Evolutionary conservation across 1,284 basidiomycete genomes (phyloP).

Genomic region (Meripilus lineatus): DNA sequence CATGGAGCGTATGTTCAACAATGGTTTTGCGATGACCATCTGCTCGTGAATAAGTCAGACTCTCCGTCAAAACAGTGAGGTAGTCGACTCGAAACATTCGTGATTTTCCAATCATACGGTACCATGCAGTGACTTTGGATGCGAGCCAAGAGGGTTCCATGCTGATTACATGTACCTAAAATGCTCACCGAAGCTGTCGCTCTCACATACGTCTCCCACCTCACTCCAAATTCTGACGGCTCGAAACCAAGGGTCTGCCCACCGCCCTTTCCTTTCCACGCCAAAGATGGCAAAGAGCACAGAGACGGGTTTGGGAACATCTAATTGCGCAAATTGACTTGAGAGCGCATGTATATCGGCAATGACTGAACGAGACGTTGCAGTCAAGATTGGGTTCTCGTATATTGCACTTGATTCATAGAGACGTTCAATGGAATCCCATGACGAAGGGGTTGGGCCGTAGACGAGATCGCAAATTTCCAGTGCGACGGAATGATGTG

Average conservation of each 20-base stretch:
- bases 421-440: slow-evolving; percentile 49
- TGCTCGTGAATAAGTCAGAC: slow-evolving; percentile 23
- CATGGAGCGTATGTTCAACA: slow-evolving; percentile 54
- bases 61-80: slow-evolving; percentile 1
- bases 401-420: slow-evolving; percentile 71
- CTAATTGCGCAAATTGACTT: slow-evolving; percentile 48
- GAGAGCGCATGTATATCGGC: slow-evolving; percentile 61
- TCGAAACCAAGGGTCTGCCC: slow-evolving; percentile 42
- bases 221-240: slow-evolving; percentile 67
- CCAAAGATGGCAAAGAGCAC: slow-evolving; percentile 53
- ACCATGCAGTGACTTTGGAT: not conserved
- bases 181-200: slow-evolving; percentile 67
- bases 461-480: slow-evolving; percentile 68
- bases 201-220: slow-evolving; percentile 66
- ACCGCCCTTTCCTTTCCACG: slow-evolving; percentile 29
- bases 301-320: slow-evolving; percentile 61
- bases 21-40: slow-evolving; percentile 68
- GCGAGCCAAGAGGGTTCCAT: not conserved
- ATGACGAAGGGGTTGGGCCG: slow-evolving; percentile 42
- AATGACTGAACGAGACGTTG: slow-evolving; percentile 64
- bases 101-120: no score
- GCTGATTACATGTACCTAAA: not conserved
- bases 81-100: not conserved
- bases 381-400: slow-evolving; percentile 71
- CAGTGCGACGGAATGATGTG: slow-evolving; percentile 51